These are phyloP conservation scores for Cucurbitaria berberidis DNA, from an alignment of 2,329 filamentous ascomycete genomes.

Conservation along the genomic window DNA sequence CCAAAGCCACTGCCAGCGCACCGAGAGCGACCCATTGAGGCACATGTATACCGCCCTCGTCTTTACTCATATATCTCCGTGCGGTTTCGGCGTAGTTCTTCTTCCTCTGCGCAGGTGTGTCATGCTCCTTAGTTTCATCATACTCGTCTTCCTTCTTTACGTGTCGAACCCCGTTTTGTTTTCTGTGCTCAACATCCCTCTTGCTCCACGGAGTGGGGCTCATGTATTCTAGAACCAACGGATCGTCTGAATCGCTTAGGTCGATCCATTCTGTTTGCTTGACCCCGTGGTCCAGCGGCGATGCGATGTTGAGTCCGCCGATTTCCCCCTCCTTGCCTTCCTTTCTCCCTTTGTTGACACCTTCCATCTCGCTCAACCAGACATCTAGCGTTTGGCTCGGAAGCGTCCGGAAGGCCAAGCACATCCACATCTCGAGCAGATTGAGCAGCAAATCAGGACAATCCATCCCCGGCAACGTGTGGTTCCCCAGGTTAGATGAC, in stretches of 20 bases:
- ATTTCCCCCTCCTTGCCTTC: constrained; percentile 25
- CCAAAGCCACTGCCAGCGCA: not conserved
- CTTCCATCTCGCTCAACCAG: constrained; percentile 27
- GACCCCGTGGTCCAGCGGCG: constrained; percentile 39
- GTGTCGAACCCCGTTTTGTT: not conserved
- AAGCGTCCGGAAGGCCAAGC: constrained; percentile 38
- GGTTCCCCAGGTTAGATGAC: constrained; percentile 7
- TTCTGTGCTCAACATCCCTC: not conserved
- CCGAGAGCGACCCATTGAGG: constrained; percentile 1
- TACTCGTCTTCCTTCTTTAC: not conserved
- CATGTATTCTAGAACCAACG: constrained; percentile 31
- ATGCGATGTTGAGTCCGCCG: constrained; percentile 39
- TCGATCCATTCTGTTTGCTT: constrained; percentile 28
- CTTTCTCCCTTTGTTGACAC: not conserved
- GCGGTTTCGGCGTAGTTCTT: not conserved
- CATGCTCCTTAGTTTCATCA: not conserved
- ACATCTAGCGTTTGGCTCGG: constrained; percentile 22
- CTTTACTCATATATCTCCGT: not conserved
- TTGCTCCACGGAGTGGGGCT: not conserved
- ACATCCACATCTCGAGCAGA: constrained; percentile 46
- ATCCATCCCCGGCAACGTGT: constrained; percentile 33
- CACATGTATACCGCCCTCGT: not conserved
- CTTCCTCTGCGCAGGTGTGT: not conserved
- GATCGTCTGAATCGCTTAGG: constrained; percentile 28
- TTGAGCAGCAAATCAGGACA: constrained; percentile 36